Conservation (phyloP, 108 stramenopile species). For the Nannochloropsis salina region DNA sequence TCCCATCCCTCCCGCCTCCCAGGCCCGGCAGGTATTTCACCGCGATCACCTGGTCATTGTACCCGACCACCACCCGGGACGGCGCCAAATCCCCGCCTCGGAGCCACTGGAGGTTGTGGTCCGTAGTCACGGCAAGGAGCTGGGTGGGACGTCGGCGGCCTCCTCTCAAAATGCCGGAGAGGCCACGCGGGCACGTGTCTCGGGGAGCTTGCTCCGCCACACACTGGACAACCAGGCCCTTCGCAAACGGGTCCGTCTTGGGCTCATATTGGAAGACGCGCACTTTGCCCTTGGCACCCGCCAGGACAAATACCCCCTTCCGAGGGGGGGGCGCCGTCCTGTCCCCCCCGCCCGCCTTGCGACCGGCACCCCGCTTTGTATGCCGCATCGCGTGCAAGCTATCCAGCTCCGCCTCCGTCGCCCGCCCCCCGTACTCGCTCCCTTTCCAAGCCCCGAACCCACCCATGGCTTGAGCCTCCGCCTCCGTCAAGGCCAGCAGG, state of each 20-base stretch:
- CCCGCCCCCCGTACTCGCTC: not conserved
- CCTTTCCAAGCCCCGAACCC: constrained; percentile 29
- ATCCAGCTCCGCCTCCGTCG: not conserved
- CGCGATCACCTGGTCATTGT: constrained; percentile 88
- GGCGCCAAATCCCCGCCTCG: constrained; percentile 35
- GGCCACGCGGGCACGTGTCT: not conserved
- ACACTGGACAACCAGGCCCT: not conserved
- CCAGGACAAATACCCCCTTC: constrained; percentile 20
- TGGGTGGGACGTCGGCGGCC: constrained; percentile 22
- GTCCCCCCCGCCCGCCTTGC: no score
- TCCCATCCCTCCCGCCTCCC: constrained; percentile 35
- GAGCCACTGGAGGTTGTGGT: constrained; percentile 77
- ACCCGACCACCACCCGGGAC: constrained; percentile 73
- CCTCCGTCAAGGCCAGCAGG: constrained; percentile 27
- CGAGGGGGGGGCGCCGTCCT: not conserved
- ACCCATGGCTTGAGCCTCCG: not conserved
- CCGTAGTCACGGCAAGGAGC: constrained; percentile 76
- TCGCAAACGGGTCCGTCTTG: not conserved
- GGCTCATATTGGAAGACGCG: constrained; percentile 3
- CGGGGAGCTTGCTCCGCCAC: not conserved
- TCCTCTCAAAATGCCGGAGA: not conserved
- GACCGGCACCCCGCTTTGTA: no score
- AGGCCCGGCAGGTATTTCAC: constrained; percentile 67
- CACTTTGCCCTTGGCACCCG: not conserved
- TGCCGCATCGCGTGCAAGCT: no score